Base-by-base conservation (phyloP, 179 eudicot genomes). In the Amaranthus tricolor region DNA sequence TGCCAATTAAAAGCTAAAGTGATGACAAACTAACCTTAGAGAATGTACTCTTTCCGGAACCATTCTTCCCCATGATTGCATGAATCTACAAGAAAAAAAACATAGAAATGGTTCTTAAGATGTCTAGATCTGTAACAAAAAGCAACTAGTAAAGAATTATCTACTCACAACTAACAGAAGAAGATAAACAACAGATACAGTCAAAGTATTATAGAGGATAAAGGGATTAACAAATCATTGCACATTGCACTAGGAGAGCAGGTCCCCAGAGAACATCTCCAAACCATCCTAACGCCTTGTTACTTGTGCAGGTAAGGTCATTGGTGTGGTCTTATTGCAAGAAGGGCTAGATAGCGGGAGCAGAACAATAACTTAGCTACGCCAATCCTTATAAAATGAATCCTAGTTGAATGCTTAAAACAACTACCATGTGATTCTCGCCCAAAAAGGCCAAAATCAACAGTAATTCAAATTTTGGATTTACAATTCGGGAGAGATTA, bases 31-130 rank as follows among this genome's bases (percentile, higher is more conserved):
- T 40, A 50, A 93, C 99, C 99, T 95, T 95, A 10, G 94, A 89
- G 79, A 95, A 91, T 59, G 99, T 95, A 80, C 99, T 95, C 89
- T 95, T 95, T 66, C 99, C 98, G 65, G 98, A 95, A 85, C 99
- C 99, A 80, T 95, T 95, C 85, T 93, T 93, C 74, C 99, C 99
- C 99, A 95, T 95, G 57, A 95, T 83, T 78, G 93, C 92, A 76
- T 95, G 99, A 68, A 89, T 86, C 99, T 95, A 80, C 80, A 51
- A 50, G 60, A 56, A 76, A 66, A 60, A 44, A 81, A 47, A 24
- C 17, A 14, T 63, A 73, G 70, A 70, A 6, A 13, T n/a, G 24
- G 19, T 10, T 63, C 67, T 68, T 59, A 45, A 20, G 58, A 31
- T 31, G 19, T 40, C 55, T 59, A 31, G 24, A 52, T 15, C 17